Evolutionary conservation across 2,329 filamentous ascomycete species (phyloP), one percentile per base, ranked within the genome.

Genomic region (Cyphellophora europaea): DNA sequence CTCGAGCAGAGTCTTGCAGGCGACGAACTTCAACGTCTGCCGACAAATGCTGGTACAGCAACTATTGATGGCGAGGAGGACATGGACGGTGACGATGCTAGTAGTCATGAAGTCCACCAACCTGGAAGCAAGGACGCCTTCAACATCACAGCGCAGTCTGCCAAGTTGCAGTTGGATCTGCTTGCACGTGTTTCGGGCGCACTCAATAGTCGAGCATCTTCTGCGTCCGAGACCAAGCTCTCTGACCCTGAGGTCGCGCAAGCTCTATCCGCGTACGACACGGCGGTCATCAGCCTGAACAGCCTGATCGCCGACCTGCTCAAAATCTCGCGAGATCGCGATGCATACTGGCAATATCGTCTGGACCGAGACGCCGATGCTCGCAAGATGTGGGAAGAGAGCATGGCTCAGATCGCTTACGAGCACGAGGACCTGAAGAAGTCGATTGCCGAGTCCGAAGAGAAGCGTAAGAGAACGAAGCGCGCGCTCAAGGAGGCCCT

Each of bases 361-460:
- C 68, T 98, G 27, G 88, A 94, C 48, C 80, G 87, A 35, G 91
- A 98, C 62, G 79, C 80, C 28, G 85, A 94, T 54, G 81, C 96
- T 62, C 78, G 91, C 23, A 80, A 84, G 40, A 84, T 98, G 77
- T 98, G 91, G 91, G 91, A 98, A 61, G 91, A 98, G 52, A 96
- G 88, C 60, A 95, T 98, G 91, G 87, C 91, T 6, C 79, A 88
- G 50, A 82, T 98, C n/a, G 91, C 88, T 12, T 79, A 77, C 37
- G 91, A 98, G 56, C 91, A 98, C 50, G 91, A 96, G 59, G 75
- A 87, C 33, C 71, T 98, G 2, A 86, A 96, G 55, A 84, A 77
- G 21, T 81, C 79, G 38, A 83, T 95, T 41, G 86, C 84, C 29
- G 84, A 94, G 58, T 84, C 87, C 2, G 89, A 96, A 57, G 74